phyloP scores from a whole-genome alignment of 257 asterid species.

The Capsicum rhomboideum region DNA sequence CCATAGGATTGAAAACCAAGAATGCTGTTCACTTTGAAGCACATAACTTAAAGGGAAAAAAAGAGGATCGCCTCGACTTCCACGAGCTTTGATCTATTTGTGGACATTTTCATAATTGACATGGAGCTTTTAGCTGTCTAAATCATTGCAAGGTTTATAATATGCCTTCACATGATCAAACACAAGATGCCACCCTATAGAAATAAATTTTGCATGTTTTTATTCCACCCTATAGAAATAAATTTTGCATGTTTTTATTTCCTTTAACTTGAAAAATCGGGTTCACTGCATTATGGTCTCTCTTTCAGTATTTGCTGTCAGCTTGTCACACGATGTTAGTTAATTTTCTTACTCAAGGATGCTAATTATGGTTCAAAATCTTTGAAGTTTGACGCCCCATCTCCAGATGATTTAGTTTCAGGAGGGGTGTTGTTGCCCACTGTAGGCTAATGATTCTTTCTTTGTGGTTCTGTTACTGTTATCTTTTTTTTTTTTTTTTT shows the following conservation, averaged over 20 bases:
- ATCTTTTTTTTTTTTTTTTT: too few species aligned
- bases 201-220: too few species aligned
- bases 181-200: too few species aligned
- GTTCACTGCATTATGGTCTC: not conserved
- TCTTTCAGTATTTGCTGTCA: slow-evolving; percentile 3
- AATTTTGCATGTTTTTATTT: not conserved
- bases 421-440: slow-evolving; percentile 41
- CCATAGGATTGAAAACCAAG: slow-evolving; percentile 36
- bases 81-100: slow-evolving; percentile 39
- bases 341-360: slow-evolving; percentile 20
- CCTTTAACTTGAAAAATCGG: not conserved
- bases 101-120: slow-evolving; percentile 49
- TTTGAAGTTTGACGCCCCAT: slow-evolving; percentile 65
- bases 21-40: slow-evolving; percentile 37
- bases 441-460: not conserved
- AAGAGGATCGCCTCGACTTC: slow-evolving; percentile 42
- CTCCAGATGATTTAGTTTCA: slow-evolving; percentile 80
- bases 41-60: slow-evolving; percentile 32
- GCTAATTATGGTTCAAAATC: slow-evolving; percentile 44
- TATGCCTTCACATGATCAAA: slow-evolving; percentile 49
- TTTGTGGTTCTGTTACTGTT: not conserved
- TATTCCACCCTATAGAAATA: slow-evolving; percentile 14
- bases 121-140: slow-evolving; percentile 48
- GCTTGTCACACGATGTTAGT: too few species aligned
- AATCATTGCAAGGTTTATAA: slow-evolving; percentile 39